Evolutionary conservation across 345 rosid genomes (phyloP).

Genomic region (Microthlaspi erraticum): DNA sequence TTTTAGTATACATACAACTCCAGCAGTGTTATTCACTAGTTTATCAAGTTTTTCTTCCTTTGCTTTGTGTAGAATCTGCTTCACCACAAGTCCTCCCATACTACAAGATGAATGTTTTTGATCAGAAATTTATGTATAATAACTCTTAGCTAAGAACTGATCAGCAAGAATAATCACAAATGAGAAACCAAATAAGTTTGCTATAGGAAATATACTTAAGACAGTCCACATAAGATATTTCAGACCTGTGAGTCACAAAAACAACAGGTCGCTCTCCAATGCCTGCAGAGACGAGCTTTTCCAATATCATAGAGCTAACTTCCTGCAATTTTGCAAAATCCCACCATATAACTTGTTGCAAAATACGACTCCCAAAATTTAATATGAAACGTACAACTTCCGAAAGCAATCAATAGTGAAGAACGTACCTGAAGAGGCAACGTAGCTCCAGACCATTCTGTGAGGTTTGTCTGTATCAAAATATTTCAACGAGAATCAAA

Average conservation of each 20-base stretch:
- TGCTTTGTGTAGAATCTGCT: constrained; percentile 91
- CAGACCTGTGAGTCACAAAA: constrained; percentile 95
- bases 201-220: constrained; percentile 8
- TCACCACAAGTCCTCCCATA: constrained; percentile 97
- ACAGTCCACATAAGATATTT: constrained; percentile 14
- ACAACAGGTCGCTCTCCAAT: constrained; percentile 96
- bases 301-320: constrained; percentile 81
- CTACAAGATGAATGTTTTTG: constrained; percentile 54
- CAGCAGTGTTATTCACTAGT: constrained; percentile 87
- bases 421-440: constrained; percentile 89
- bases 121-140: constrained; percentile 20
- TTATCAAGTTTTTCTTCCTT: constrained; percentile 75
- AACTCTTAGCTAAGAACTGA: constrained; percentile 11
- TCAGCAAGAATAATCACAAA: constrained; percentile 13
- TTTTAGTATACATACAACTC: constrained; percentile 63
- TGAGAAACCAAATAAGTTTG: constrained; percentile 2
- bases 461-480: constrained; percentile 83
- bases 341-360: constrained; percentile 9
- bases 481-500: constrained; percentile 29
- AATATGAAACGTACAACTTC: neutral
- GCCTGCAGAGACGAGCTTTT: constrained; percentile 86
- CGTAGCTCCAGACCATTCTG: constrained; percentile 95
- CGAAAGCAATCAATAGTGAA: neutral
- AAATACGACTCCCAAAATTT: neutral
- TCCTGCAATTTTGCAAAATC: constrained; percentile 60